These are phyloP conservation scores for Tricharina praecox DNA, from an alignment of 495 filamentous ascomycete species.

Conservation along the genomic window DNA sequence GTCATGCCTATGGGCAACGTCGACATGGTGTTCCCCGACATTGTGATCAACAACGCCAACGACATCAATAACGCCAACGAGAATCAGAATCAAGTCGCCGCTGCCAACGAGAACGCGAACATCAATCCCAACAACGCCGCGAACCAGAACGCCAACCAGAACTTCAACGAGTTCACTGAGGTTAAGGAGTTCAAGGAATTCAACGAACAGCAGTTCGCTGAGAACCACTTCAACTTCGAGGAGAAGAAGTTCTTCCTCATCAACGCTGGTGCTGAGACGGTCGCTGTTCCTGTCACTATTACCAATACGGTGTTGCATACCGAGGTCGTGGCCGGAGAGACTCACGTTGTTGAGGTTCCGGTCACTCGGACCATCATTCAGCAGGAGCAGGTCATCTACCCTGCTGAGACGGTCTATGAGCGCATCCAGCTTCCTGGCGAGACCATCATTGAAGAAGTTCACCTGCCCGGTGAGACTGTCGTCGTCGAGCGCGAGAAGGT, in stretches of 20 bases:
- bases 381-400: slow-evolving; percentile 14
- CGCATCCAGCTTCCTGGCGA: slow-evolving; percentile 14
- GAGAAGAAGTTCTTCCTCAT: slow-evolving; percentile 26
- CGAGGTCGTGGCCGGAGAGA: slow-evolving; percentile 4
- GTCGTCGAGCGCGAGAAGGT: slow-evolving; percentile 12
- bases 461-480: slow-evolving; percentile 16
- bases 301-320: slow-evolving; percentile 2
- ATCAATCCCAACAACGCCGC: slow-evolving; percentile 22
- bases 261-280: slow-evolving; percentile 11
- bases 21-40: slow-evolving; percentile 27
- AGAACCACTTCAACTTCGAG: slow-evolving; percentile 13
- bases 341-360: slow-evolving; percentile 6
- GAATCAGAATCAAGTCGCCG: slow-evolving; percentile 23
- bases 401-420: slow-evolving; percentile 20
- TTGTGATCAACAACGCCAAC: slow-evolving; percentile 26
- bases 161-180: slow-evolving; percentile 23
- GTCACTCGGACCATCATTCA: slow-evolving; percentile 7
- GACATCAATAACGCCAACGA: slow-evolving; percentile 28
- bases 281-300: slow-evolving; percentile 9
- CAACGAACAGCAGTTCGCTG: slow-evolving; percentile 8
- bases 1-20: slow-evolving; percentile 26
- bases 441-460: slow-evolving; percentile 14
- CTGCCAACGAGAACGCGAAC: slow-evolving; percentile 25
- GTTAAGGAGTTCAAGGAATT: slow-evolving; percentile 16
- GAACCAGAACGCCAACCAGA: slow-evolving; percentile 23